Base-by-base conservation (phyloP, 257 asterid genomes). In the Mentha longifolia region DNA sequence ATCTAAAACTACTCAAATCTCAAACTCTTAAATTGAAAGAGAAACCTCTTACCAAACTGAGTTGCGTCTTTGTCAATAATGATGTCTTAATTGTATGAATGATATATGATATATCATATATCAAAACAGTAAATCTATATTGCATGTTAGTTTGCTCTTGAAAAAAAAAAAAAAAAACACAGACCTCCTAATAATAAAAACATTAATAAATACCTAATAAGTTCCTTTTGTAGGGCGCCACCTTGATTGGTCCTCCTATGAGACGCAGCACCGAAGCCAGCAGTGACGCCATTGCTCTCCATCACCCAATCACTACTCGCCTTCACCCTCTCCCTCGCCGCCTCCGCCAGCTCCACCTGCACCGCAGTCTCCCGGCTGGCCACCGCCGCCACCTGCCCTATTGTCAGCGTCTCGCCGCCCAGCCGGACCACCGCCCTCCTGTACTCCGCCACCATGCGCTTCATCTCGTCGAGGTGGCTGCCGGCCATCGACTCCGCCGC, bases 231-330 rank as follows among this genome's bases (percentile, higher is more conserved):
- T 11, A 79, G 9, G 9, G 80, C 80, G 22, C 65, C 76, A 14
- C 84, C 84, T 75, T 79, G 84, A 54, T 71, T 79, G 56, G 84
- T 79, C 50, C 84, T 76, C 70, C 80, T 60, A 47, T 79, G 76
- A 8, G 84, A 79, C 0, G 84, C 75, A 1, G 78, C 80, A 19
- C 84, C 84, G 11, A 79, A 79, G 3, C 83, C 83, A 3, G 83
- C 74, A 0, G 83, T 78, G 11, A 78, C 71, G 1, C 83, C 83
- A 46, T 79, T 66, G 15, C 84, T 79, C 25, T 79, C 84, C 80
- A 71, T 54, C 70, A 78, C 83, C 83, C 83, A 78, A 58, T 74
- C 83, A 51, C 83, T 78, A 25, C 83, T 78, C 17, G 74, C 83
- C 67, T 57, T 59, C 67, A 78, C 83, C 0, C 70, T 46, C 22